Evolutionary conservation across 164 flowering plant species (phyloP), one percentile per base, ranked within the genome.

Genomic region (Kalanchoe fedtschenkoi): DNA sequence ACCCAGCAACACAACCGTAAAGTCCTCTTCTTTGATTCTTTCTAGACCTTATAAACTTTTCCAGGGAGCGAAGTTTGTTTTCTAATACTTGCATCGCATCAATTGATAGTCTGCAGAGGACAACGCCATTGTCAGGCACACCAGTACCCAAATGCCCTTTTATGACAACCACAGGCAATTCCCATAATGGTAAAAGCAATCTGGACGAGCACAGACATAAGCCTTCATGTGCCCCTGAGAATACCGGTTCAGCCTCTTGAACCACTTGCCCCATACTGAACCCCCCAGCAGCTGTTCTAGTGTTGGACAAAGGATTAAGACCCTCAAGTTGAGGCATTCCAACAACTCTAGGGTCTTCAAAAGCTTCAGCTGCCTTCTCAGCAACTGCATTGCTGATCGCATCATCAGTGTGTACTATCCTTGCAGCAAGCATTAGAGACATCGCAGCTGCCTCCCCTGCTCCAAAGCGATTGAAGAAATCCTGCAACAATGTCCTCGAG

Each of bases 191-290:
- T 30, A 79, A 78, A 66, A 93, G 95, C 75, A 93, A 75, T 68
- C 96, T 84, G 32, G 99, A 82, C 32, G 97, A 74, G 69, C 97
- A 93, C 75, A 93, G 75, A 75, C 93, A 87, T 34, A 93, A 86
- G 42, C 97, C 99, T 80, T 93, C 97, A 77, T 93, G 81, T 22
- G 96, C 96, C 70, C 96, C 99, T n/a, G 99, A 93, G 78, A 90
- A 93, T 11, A 90, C 81, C 58, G 97, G 96, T 73, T 88, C 96
- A 34, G 92, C 95, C 74, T 88, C 97, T 75, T 93, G 96, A 70
- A 90, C 96, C 77, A 93, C 99, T 76, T 93, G 99, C 6, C 97
- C 99, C 99, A 93, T 88, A 78, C 91, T 85, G 73, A 89, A 89
- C 34, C 96, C 95, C 34, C 91, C 96, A 64, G 88, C 76, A 57